A percentile compares a stretch with the other conserved stretches of the same genome.
These are phyloP conservation scores for Bathelium albidoporum DNA, from an alignment of 495 filamentous ascomycete species.

Conservation along the genomic window DNA sequence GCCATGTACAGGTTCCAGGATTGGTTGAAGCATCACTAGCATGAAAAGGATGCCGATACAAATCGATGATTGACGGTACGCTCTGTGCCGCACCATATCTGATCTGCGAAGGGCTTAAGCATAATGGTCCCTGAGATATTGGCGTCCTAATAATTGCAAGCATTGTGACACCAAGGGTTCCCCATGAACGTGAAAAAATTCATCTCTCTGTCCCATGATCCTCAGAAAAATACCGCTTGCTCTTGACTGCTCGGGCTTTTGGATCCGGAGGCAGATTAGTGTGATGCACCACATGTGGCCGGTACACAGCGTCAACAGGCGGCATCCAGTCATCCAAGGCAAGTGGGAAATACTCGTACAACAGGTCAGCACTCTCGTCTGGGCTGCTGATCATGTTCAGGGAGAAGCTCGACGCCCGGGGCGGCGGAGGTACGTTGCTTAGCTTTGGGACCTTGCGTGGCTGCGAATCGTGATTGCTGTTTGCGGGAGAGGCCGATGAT, in stretches of 20 bases:
- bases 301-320: conserved; percentile 81
- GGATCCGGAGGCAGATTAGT: conserved; percentile 65
- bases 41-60: background rate
- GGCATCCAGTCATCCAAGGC: conserved; percentile 87
- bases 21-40: background rate
- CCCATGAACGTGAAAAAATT: background rate
- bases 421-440: conserved; percentile 16
- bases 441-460: conserved; percentile 9
- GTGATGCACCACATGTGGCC: conserved; percentile 89
- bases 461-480: conserved; percentile 7
- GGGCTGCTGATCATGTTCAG: conserved; percentile 37
- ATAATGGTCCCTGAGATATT: background rate
- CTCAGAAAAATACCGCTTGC: conserved; percentile 73
- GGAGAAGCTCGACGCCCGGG: conserved; percentile 33
- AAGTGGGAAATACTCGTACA: conserved; percentile 88
- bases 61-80: background rate
- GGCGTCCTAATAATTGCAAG: background rate
- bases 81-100: too few species aligned
- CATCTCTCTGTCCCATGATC: conserved; percentile 30
- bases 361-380: conserved; percentile 63
- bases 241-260: conserved; percentile 58
- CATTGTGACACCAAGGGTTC: background rate
- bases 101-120: background rate
- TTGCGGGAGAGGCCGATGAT: conserved; percentile 6
- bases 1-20: too few species aligned